Evolutionary conservation across 1,284 basidiomycete genomes (phyloP).

Genomic region (Schizopora paradoxa): DNA sequence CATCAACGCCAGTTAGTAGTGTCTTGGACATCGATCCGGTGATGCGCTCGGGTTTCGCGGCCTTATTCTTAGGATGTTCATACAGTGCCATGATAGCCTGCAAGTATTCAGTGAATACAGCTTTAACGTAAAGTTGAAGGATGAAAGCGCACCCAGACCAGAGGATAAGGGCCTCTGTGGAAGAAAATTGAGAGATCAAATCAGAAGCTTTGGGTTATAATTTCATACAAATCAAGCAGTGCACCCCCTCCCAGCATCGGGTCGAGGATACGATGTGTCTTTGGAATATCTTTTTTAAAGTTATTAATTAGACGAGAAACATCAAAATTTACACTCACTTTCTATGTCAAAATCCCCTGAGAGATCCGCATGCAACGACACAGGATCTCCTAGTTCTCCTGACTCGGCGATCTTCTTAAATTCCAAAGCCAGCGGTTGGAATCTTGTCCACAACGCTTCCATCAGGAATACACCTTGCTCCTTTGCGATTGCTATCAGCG

Average conservation of each 20-base stretch:
- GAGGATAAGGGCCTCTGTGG: conserved; percentile 74
- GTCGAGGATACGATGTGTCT: conserved; percentile 73
- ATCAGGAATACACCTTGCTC: conserved; percentile 80
- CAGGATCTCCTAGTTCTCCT: conserved; percentile 56
- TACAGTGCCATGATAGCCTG: conserved; percentile 75
- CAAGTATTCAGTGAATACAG: neutral
- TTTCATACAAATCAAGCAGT: conserved; percentile 71
- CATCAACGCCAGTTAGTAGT: conserved; percentile 74
- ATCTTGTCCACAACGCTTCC: conserved; percentile 84
- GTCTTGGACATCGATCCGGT: conserved; percentile 67
- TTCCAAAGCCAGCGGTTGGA: conserved; percentile 65
- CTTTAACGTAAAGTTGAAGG: neutral
- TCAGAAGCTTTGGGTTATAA: neutral
- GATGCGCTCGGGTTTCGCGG: conserved; percentile 49
- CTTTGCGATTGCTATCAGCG: conserved; percentile 68
- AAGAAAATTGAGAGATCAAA: conserved; percentile 1
- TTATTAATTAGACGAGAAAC: neutral
- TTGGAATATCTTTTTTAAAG: conserved; percentile 48
- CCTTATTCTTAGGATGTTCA: conserved; percentile 69
- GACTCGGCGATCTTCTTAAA: conserved; percentile 60
- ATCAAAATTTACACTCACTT: conserved; percentile 41
- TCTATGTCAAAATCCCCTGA: conserved; percentile 67
- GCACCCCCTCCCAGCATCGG: conserved; percentile 82
- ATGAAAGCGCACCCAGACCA: conserved; percentile 64
- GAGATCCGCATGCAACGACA: conserved; percentile 66